Conservation (phyloP, 2,329 filamentous ascomycete species). For the Penicillium oxalicum region DNA sequence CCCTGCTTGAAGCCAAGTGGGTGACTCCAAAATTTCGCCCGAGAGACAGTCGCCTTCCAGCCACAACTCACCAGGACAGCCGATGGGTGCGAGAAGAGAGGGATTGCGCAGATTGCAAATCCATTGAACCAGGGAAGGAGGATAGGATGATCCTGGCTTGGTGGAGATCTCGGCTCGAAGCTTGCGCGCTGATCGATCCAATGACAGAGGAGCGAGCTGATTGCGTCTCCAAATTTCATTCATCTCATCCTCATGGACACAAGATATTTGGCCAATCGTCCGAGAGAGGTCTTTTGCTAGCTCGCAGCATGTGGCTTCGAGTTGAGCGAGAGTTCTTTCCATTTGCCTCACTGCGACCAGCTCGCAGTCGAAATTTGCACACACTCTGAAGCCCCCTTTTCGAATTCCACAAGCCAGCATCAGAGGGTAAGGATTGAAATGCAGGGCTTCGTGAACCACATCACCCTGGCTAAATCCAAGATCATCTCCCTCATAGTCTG, state of each 20-base stretch:
- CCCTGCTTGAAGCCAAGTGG: conserved; percentile 30
- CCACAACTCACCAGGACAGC: conserved; percentile 35
- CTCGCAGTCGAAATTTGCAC: conserved; percentile 40
- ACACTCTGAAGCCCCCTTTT: conserved; percentile 40
- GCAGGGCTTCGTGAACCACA: conserved; percentile 31
- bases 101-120: conserved; percentile 28
- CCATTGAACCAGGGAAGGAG: conserved; percentile 27
- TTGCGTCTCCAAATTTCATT: conserved; percentile 43
- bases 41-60: conserved; percentile 36
- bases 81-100: conserved; percentile 37
- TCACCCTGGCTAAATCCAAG: conserved; percentile 35
- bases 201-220: conserved; percentile 29
- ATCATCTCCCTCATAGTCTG: conserved; percentile 32
- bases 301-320: conserved; percentile 28
- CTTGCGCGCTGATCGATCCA: conserved; percentile 23
- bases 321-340: conserved; percentile 33
- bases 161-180: conserved; percentile 18
- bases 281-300: conserved; percentile 22
- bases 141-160: conserved; percentile 29
- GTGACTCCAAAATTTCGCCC: conserved; percentile 18
- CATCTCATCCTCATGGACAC: conserved; percentile 34
- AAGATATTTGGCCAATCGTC: conserved; percentile 32
- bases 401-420: conserved; percentile 45
- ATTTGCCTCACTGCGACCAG: conserved; percentile 34
- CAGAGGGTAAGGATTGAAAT: conserved; percentile 46